Base-by-base conservation (phyloP, 192 early-diverging fungal species). In the Gryganskiella cystojenkinii region DNA sequence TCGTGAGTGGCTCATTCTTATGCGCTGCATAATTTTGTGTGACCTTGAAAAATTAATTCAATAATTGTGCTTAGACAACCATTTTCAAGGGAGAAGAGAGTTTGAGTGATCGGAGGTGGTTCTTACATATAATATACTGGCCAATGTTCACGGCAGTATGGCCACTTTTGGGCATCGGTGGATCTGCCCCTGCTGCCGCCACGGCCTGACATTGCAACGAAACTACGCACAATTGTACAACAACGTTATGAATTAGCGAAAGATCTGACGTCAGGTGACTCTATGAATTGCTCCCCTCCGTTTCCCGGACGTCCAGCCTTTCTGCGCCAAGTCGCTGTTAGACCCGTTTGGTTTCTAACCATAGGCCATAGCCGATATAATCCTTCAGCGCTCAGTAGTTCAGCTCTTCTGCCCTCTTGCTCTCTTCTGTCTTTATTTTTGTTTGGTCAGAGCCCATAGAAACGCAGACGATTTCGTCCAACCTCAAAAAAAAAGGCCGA, bases 61-160 rank as follows among this genome's bases (percentile, higher is more conserved):
- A 17, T 44, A 11, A 20, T 50, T 50, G 15, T 50, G 15, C 8
- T 17, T 50, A 17, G 17, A 17, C 43, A 44, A 11, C 9, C 43
- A 11, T 44, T 44, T 44, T 8, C 43, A 44, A 44, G 43, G 17
- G 43, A 44, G 43, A 44, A 17, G 22, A 24, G 22, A 13, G 22
- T 5, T 20, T 50, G 47, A 5, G 47, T 50, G 19, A 24, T 19
- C 4, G 22, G 37, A 13, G 37, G 37, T 40, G 37, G 24, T 3
- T 31, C 79, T 71, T 79, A 84, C 83, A 62, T 24, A 84, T 70
- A 24, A 87, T 72, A 49, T 83, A 74, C n/a, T 81, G 70, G 1
- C 79, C 79, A 53, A 87, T 71, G 44, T 70, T 67, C 42, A 83
- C 81, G 46, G 81, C 81, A 35, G 81, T 68, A 40, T 85, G 76